These are phyloP conservation scores for Spergularia marina DNA, from an alignment of 148 eudicot species.

Conservation along the genomic window DNA sequence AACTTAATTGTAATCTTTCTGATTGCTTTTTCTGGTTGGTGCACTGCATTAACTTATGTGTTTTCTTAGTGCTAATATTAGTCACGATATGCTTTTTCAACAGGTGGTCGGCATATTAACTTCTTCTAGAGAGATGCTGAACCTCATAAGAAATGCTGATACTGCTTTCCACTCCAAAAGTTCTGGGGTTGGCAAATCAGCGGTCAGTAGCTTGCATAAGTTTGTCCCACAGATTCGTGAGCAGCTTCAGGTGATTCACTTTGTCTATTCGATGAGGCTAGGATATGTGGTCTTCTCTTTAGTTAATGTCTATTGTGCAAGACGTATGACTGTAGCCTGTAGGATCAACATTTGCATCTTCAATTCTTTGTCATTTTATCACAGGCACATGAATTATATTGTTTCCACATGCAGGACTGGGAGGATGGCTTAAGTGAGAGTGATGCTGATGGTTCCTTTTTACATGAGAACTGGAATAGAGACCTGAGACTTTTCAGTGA, in stretches of 20 bases:
- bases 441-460: slow-evolving; percentile 92
- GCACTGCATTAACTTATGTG: neutral
- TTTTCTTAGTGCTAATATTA: too few species aligned
- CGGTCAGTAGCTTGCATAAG: slow-evolving; percentile 46
- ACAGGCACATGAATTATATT: neutral
- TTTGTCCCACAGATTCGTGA: slow-evolving; percentile 70
- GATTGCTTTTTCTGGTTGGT: neutral
- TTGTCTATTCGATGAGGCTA: neutral
- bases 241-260: slow-evolving; percentile 63
- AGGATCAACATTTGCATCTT: slow-evolving; percentile 9
- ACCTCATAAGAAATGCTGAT: slow-evolving; percentile 70
- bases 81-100: slow-evolving; percentile 16
- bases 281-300: neutral
- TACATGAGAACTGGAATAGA: slow-evolving; percentile 91
- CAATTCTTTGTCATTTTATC: neutral
- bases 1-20: neutral
- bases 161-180: slow-evolving; percentile 56
- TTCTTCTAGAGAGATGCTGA: slow-evolving; percentile 60
- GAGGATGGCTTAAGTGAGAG: slow-evolving; percentile 90
- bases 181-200: slow-evolving; percentile 48
- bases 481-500: slow-evolving; percentile 77
- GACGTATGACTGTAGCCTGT: neutral
- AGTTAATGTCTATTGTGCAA: neutral
- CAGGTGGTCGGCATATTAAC: slow-evolving; percentile 76
- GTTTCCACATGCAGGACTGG: slow-evolving; percentile 62